Conservation (phyloP, 2,329 filamentous ascomycete species). For the Diplodia scrobiculata region DNA sequence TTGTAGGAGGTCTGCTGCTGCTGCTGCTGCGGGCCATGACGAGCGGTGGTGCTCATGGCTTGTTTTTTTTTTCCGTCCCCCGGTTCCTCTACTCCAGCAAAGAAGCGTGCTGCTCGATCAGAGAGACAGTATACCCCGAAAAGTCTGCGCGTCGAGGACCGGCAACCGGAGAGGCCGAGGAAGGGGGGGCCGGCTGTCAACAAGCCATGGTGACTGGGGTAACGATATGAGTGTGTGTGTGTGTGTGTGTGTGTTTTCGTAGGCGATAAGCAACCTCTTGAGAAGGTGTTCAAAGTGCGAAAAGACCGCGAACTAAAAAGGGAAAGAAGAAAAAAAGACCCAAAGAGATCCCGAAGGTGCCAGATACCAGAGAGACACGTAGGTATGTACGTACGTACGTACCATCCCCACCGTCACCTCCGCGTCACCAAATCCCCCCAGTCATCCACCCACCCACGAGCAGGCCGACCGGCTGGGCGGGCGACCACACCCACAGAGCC, state of each 20-base stretch:
- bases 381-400: not conserved
- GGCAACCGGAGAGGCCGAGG: too few relatives aligned
- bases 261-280: too few relatives aligned
- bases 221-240: not conserved
- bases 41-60: not conserved
- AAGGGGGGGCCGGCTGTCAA: not conserved
- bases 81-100: too few relatives aligned
- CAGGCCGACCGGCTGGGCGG: too few relatives aligned
- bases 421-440: not conserved
- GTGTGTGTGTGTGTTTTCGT: too few relatives aligned
- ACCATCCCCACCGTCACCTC: not conserved
- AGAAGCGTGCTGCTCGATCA: too few relatives aligned
- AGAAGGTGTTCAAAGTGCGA: too few relatives aligned
- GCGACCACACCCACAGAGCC: not conserved
- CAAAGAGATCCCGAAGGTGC: not conserved
- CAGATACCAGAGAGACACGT: not conserved
- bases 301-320: not conserved
- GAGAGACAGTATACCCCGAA: too few relatives aligned
- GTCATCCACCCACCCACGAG: not conserved
- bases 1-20: not conserved
- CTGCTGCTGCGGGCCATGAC: too few relatives aligned
- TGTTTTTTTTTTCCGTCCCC: too few relatives aligned
- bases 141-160: too few relatives aligned
- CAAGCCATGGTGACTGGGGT: not conserved
- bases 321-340: not conserved